Percentiles rank a stretch among this genome's conserved stretches.
Conservation (phyloP, 805 yeast genomes). For the Starmerella sirachaensis region DNA sequence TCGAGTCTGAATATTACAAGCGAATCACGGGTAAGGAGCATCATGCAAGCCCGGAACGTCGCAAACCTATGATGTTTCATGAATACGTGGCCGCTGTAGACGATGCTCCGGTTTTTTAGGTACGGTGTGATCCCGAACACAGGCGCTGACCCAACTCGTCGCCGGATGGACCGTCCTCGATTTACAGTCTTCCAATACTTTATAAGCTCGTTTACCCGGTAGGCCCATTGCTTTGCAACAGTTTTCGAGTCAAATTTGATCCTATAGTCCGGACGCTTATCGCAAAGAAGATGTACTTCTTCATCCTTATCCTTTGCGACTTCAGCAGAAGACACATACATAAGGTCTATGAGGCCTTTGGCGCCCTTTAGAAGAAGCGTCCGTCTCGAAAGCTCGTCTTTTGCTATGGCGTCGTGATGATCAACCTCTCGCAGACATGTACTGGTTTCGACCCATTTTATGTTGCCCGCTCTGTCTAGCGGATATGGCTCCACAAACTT, state of each 20-base stretch:
- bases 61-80: conserved; percentile 60
- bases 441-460: conserved; percentile 44
- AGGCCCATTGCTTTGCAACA: conserved; percentile 56
- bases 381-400: conserved; percentile 55
- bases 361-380: conserved; percentile 45
- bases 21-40: conserved; percentile 58
- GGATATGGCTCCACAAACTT: conserved; percentile 44
- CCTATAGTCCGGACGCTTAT: background rate
- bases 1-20: conserved; percentile 39
- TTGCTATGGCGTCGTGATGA: conserved; percentile 43
- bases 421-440: conserved; percentile 35
- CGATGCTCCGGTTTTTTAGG: conserved; percentile 47
- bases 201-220: conserved; percentile 33
- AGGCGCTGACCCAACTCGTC: conserved; percentile 5
- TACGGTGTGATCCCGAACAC: conserved; percentile 33
- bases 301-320: conserved; percentile 22
- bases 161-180: conserved; percentile 29
- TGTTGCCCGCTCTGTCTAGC: conserved; percentile 33
- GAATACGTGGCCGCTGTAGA: conserved; percentile 55
- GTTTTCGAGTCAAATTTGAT: conserved; percentile 5
- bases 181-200: conserved; percentile 49
- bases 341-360: conserved; percentile 49
- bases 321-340: conserved; percentile 30
- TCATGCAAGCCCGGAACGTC: conserved; percentile 48
- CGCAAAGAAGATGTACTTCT: background rate